phyloP scores from a whole-genome alignment of 257 asterid species.

The Solanum chmielewskii region DNA sequence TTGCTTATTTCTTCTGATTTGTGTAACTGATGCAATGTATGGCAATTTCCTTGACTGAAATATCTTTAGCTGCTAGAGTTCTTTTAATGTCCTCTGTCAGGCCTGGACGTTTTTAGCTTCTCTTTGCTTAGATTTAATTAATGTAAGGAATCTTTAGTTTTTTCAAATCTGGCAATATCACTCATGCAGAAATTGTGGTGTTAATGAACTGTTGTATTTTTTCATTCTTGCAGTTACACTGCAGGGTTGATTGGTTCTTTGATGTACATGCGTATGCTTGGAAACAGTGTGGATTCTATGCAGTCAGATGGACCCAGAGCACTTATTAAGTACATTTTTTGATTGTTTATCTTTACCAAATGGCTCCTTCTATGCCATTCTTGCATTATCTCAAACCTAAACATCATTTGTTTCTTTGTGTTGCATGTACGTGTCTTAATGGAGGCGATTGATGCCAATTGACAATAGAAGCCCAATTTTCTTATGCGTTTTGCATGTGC shows the following conservation, averaged over 20 bases:
- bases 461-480: neutral
- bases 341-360: neutral
- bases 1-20: neutral
- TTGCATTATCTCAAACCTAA: neutral
- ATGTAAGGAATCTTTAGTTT: neutral
- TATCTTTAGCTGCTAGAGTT: neutral
- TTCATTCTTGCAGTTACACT: constrained; percentile 34
- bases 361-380: neutral
- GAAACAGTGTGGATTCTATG: constrained; percentile 70
- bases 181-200: neutral
- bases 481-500: neutral
- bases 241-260: constrained; percentile 79
- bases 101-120: neutral
- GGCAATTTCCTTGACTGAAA: neutral
- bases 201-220: neutral
- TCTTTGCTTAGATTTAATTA: neutral
- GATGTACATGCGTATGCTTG: constrained; percentile 91
- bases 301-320: constrained; percentile 88
- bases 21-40: neutral
- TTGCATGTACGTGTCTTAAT: neutral
- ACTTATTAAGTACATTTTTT: constrained; percentile 53
- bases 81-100: neutral
- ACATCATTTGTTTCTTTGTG: neutral
- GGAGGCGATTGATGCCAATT: neutral
- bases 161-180: neutral